A percentile compares a stretch with the other conserved stretches of the same genome.
Conservation (phyloP, 2,329 filamentous ascomycete species). For the Colletotrichum tropicale region DNA sequence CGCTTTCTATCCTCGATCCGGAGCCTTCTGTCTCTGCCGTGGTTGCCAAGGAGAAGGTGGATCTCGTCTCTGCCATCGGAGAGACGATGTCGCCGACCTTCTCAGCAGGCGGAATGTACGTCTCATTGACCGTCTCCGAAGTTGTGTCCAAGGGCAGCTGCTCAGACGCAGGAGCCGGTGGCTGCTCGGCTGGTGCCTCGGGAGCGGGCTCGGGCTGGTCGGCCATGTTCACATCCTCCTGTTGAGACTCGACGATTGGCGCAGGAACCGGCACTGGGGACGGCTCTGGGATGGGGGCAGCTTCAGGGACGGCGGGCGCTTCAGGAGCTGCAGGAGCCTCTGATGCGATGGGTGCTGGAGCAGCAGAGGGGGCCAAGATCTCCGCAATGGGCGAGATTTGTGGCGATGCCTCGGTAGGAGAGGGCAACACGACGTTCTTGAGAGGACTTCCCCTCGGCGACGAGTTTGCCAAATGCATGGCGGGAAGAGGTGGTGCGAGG, state of each 20-base stretch:
- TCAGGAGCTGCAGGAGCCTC: not conserved
- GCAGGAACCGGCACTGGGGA: not conserved
- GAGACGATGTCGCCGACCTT: conserved; percentile 17
- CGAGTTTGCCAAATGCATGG: conserved; percentile 24
- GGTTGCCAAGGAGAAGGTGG: conserved; percentile 13
- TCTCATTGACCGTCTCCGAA: not conserved
- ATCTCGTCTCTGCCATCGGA: conserved; percentile 14
- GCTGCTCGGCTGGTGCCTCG: not conserved
- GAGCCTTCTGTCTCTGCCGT: conserved; percentile 15
- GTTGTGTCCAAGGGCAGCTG: not conserved
- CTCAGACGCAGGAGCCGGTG: not conserved
- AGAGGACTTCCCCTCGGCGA: conserved; percentile 53
- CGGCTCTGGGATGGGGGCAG: not conserved
- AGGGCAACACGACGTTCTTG: conserved; percentile 54
- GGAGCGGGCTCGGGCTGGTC: not conserved
- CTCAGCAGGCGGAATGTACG: conserved; percentile 9
- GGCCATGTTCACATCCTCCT: conserved; percentile 1
- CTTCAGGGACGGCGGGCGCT: not conserved
- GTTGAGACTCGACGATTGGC: not conserved
- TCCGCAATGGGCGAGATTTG: conserved; percentile 21
- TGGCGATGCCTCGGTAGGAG: conserved; percentile 43
- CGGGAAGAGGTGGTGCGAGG: conserved; percentile 33
- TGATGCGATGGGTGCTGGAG: not conserved
- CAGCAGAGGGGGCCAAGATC: not conserved
- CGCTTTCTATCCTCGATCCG: conserved; percentile 2